phyloP scores from a whole-genome alignment of 2,329 filamentous ascomycete species.

The Fusarium concolor region DNA sequence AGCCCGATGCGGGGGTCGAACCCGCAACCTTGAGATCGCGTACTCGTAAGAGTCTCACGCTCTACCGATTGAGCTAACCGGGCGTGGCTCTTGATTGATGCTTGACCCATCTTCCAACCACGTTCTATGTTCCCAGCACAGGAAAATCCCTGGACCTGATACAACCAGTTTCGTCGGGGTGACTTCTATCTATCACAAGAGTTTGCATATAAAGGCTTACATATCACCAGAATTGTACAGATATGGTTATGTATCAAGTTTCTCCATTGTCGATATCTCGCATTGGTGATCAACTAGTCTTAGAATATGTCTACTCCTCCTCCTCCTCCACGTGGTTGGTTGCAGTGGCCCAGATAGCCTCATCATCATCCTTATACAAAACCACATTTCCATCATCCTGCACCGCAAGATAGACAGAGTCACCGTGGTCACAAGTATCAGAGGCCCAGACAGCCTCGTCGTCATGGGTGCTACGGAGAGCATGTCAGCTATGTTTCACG shows the following conservation, averaged over 20 bases:
- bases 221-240: too few species aligned
- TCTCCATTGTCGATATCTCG: neutral
- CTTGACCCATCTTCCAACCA: rapidly evolving
- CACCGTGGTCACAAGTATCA: slow-evolving; percentile 39
- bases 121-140: too few species aligned
- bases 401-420: slow-evolving; percentile 43
- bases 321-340: slow-evolving; percentile 15
- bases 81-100: slow-evolving; percentile 46
- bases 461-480: slow-evolving; percentile 26
- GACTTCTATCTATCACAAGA: too few species aligned
- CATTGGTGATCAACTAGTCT: neutral
- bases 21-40: slow-evolving; percentile 66
- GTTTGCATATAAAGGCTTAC: too few species aligned
- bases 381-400: slow-evolving; percentile 52
- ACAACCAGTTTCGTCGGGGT: too few species aligned
- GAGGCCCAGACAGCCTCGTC: slow-evolving; percentile 45
- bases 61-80: slow-evolving; percentile 62
- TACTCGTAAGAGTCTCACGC: slow-evolving; percentile 72
- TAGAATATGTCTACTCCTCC: neutral
- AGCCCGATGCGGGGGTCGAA: slow-evolving; percentile 62
- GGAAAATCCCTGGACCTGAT: too few species aligned
- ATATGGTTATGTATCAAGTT: neutral
- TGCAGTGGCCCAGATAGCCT: slow-evolving; percentile 48
- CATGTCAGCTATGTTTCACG: neutral
- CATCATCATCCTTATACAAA: slow-evolving; percentile 44